A percentile compares a stretch with the other conserved stretches of the same genome.
Conservation (phyloP, 768 basidiomycete genomes). For the Hypholoma sublateritium region DNA sequence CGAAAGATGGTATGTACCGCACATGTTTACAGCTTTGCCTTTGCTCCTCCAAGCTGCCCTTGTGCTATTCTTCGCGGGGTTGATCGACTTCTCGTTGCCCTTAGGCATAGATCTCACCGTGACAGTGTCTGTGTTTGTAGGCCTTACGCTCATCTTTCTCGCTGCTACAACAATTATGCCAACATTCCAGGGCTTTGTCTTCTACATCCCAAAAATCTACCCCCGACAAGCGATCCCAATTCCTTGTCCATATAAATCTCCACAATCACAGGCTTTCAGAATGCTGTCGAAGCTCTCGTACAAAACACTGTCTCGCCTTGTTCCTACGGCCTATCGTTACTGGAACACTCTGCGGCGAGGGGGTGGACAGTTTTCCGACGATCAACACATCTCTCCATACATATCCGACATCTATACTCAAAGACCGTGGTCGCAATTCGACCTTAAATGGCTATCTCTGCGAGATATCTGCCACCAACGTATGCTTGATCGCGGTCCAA, state of each 20-base stretch:
- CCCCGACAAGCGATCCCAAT: not conserved
- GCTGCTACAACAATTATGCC: constrained; percentile 12
- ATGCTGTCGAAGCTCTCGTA: not conserved
- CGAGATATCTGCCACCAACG: not conserved
- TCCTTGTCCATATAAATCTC: constrained; percentile 16
- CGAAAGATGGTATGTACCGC: constrained; percentile 5
- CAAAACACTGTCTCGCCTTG: not conserved
- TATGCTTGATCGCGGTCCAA: not conserved
- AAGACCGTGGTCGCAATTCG: not conserved
- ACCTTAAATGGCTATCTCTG: not conserved
- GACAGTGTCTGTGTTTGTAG: constrained; percentile 8
- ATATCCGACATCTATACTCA: not conserved
- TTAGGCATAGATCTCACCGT: constrained; percentile 7
- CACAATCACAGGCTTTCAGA: constrained; percentile 13
- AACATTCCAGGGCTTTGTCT: constrained; percentile 2
- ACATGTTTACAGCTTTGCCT: constrained; percentile 1
- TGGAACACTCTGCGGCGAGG: not conserved
- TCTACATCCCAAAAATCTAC: not conserved
- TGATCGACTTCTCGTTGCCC: constrained; percentile 16
- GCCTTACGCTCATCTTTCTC: constrained; percentile 12
- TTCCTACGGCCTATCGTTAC: not conserved
- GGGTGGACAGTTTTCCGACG: not conserved
- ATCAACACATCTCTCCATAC: not conserved
- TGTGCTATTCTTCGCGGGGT: constrained; percentile 15
- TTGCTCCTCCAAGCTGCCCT: constrained; percentile 10